phyloP scores from a whole-genome alignment of 352 stramenopile species.

The Globisporangium middletonii region DNA sequence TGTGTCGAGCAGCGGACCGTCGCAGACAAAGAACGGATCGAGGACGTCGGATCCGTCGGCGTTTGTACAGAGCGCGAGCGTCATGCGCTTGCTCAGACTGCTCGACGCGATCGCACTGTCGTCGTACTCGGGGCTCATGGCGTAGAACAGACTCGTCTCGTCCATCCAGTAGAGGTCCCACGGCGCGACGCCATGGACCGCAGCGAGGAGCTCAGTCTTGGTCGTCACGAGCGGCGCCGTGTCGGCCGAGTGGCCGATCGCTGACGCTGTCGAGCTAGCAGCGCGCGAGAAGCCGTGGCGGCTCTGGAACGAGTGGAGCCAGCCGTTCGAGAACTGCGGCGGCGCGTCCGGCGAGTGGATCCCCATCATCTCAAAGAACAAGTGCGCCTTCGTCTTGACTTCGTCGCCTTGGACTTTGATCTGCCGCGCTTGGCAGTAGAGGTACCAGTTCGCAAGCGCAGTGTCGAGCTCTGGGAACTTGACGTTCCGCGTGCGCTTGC shows the following conservation, averaged over 20 bases:
- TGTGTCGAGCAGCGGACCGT: slow-evolving; percentile 21
- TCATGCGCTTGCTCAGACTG: slow-evolving; percentile 24
- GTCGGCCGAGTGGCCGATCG: slow-evolving; percentile 4
- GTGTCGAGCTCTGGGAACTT: slow-evolving; percentile 74
- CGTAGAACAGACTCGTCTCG: slow-evolving; percentile 55
- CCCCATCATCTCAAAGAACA: slow-evolving; percentile 61
- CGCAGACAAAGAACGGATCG: slow-evolving; percentile 62
- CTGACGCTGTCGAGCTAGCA: not conserved
- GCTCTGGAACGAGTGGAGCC: slow-evolving; percentile 80
- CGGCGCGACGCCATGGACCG: slow-evolving; percentile 33
- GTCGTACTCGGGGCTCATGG: slow-evolving; percentile 28
- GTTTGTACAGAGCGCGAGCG: slow-evolving; percentile 60
- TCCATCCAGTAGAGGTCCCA: slow-evolving; percentile 76
- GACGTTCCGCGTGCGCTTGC: slow-evolving; percentile 71
- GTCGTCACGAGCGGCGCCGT: slow-evolving; percentile 42
- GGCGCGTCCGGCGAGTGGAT: slow-evolving; percentile 27
- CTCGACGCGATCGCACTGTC: not conserved
- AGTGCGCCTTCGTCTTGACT: slow-evolving; percentile 64
- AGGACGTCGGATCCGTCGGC: slow-evolving; percentile 59
- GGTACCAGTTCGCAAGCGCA: slow-evolving; percentile 77
- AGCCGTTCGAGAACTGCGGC: slow-evolving; percentile 84
- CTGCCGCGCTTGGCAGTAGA: slow-evolving; percentile 59
- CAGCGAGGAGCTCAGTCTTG: slow-evolving; percentile 34
- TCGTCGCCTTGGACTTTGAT: slow-evolving; percentile 61
- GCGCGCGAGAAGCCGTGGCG: slow-evolving; percentile 59